Evolutionary conservation across 495 filamentous ascomycete species (phyloP).

Genomic region (Articulospora tetracladia): DNA sequence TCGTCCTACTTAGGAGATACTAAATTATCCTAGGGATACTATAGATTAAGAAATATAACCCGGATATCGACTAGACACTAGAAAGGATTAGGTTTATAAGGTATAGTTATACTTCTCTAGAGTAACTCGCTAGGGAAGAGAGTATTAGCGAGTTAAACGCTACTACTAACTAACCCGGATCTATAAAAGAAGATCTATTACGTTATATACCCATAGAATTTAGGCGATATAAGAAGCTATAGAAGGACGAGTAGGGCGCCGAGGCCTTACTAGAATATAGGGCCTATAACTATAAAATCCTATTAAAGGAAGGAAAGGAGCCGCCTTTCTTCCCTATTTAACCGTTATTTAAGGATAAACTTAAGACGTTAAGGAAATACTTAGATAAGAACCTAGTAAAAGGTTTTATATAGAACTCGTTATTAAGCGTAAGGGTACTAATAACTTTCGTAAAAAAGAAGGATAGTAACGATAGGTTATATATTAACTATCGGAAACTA

Average conservation of each 20-base stretch:
- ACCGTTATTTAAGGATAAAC: not conserved
- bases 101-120: no score
- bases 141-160: no score
- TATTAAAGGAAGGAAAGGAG: not conserved
- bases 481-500: constrained; percentile 39
- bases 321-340: not conserved
- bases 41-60: no score
- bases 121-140: no score
- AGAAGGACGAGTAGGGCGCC: not conserved
- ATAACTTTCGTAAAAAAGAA: constrained; percentile 4
- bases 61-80: no score
- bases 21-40: no score
- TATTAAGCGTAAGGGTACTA: not conserved
- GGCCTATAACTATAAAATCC: constrained; percentile 2
- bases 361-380: not conserved
- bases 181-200: not conserved
- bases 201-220: not conserved
- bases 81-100: no score
- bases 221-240: not conserved
- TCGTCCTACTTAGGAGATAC: no score
- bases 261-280: not conserved
- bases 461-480: constrained; percentile 31
- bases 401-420: not conserved
- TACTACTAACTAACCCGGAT: not conserved
- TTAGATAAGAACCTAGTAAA: not conserved